phyloP scores from a whole-genome alignment of 2,329 filamentous ascomycete genomes.

The Aspergillus tanneri region DNA sequence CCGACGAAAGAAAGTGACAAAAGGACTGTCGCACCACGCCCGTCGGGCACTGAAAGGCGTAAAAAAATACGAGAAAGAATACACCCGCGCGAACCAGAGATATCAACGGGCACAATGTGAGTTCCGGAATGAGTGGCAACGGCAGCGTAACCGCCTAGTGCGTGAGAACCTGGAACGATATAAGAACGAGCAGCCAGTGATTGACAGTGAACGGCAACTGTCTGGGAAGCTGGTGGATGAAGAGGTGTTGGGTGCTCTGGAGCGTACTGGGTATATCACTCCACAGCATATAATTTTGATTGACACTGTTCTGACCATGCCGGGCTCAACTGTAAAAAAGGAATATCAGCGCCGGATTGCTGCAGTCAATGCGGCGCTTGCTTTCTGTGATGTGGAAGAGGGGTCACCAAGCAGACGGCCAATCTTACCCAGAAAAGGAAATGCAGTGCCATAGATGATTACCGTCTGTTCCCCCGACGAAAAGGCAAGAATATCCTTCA shows the following conservation, averaged over 20 bases:
- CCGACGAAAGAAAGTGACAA: no score
- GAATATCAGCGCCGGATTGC: slow-evolving; percentile 26
- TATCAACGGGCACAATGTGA: no score
- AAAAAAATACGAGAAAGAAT: no score
- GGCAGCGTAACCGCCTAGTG: slow-evolving; percentile 15
- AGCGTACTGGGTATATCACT: slow-evolving; percentile 23
- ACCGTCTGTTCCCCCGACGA: no score
- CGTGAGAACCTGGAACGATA: slow-evolving; percentile 20
- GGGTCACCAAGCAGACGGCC: no score
- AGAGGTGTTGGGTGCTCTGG: slow-evolving; percentile 12
- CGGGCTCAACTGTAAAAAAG: slow-evolving; percentile 20
- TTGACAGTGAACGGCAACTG: slow-evolving; percentile 21
- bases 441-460: no score
- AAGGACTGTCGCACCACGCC: no score
- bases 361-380: slow-evolving; percentile 25
- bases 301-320: slow-evolving; percentile 23
- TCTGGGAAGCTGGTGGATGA: slow-evolving; percentile 15
- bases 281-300: slow-evolving; percentile 25
- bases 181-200: slow-evolving; percentile 21
- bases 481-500: no score
- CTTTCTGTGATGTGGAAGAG: slow-evolving; percentile 26
- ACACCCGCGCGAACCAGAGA: no score
- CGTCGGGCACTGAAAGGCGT: no score
- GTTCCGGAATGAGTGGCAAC: slow-evolving; percentile 21
- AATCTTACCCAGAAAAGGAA: no score